Evolutionary conservation across 306 rosid species (phyloP), one percentile per base, ranked within the genome.

Genomic region (Parietaria judaica): DNA sequence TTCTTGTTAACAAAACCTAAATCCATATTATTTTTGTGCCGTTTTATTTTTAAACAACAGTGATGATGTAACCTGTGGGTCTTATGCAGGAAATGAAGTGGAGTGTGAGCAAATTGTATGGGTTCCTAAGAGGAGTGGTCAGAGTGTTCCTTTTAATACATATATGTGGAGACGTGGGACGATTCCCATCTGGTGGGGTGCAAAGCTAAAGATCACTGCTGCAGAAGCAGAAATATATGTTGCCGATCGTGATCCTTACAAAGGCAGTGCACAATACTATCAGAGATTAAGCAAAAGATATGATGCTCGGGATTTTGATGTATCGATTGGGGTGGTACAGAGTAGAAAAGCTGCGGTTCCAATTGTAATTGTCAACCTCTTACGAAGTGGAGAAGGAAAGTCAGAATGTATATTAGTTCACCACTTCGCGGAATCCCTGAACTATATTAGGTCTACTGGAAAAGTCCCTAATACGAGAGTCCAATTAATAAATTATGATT

Each of bases 101-200:
- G 99, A 94, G 74, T 94, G 99, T 68, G 99, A 94, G 77, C 99
- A 94, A 69, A 88, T 94, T 34, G 84, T 84, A 59, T 94, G 99
- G 99, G 80, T 88, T 77, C 99, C 97, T 39, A 88, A 78, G 79
- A 81, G 63, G 71, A 71, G 71, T 61, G 97, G 94, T 68, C 96
- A 88, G 71, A 88, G 87, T 71, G 84, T 81, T 82, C 99, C 99
- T 43, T 94, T 94, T 75, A 94, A 82, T 73, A 81, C 84, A 11
- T 84, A 94, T 14, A 63, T 84, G 11, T 94, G 99, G 99, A 84
- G 99, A 77, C 81, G 99, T 54, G 99, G 99, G 50, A 94, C 97
- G 38, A 94, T 94, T 78, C 99, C 99, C 66, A 94, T 94, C 63
- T 94, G 99, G 99, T 94, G 99, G 99, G 99, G 99, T 55, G 99